Base-by-base conservation (phyloP, 441 rosid genomes). In the Theobroma grandiflorum region DNA sequence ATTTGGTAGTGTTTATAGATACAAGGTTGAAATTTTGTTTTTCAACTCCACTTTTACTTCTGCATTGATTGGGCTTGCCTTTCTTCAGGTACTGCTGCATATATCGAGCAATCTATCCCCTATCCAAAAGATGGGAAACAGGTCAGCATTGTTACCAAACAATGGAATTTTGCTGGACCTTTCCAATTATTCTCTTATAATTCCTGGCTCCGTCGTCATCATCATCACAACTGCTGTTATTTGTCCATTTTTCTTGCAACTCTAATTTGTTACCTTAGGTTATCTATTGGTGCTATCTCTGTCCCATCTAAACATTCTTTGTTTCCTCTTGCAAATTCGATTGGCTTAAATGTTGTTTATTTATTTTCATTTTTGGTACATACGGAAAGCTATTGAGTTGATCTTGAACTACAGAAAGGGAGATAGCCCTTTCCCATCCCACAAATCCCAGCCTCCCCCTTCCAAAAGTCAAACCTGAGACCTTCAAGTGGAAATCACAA, bases 121-220 rank as follows among this genome's bases (percentile, higher is more conserved):
- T 95, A 61, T 88, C 99, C 99, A 14, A 83, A 89, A 81, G 99
- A 95, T 77, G 98, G 99, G 78, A 95, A 91, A 86, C 99, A 89
- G 97, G 98, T 94, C 35, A 77, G 80, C 65, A 15, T 67, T 74
- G 53, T 57, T 57, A 40, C 52, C 52, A n/a, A 2, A 49, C 47
- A 37, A 38, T 65, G 38, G 63, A 53, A 37, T 55, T 38, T 57
- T 72, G 47, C 55, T 55, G 64, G 49, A 73, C 65, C 64, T 20
- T 73, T 55, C 40, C 49, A 72, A 55, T 55, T 45, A 52, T 70
- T 71, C 18, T 52, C 5, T 53, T 72, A 9, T 72, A 35, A 37
- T 72, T 72, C 37, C 37, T 57, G 47, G 47, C 42, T 64, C 69
- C 40, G 5, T 64, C 45, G 0, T 64, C 53, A n/a, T 43, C 49